These are phyloP conservation scores for Ascochyta lentis DNA, from an alignment of 2,329 filamentous ascomycete species.

Conservation along the genomic window DNA sequence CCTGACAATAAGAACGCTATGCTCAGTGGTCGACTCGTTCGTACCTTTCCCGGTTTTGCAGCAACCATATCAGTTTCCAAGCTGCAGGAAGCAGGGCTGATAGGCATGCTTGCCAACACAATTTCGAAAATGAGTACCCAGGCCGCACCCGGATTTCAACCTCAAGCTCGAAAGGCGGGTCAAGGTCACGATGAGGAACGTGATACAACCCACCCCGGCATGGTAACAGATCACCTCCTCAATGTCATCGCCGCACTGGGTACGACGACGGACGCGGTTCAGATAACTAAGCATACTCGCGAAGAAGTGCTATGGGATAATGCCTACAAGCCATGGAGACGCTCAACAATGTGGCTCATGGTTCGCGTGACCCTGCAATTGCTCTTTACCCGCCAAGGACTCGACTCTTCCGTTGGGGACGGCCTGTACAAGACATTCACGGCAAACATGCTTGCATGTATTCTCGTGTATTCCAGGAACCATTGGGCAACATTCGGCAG, in stretches of 20 bases:
- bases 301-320: slow-evolving; percentile 61
- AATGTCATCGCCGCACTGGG: slow-evolving; percentile 51
- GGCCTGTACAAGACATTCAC: slow-evolving; percentile 60
- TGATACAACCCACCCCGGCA: slow-evolving; percentile 58
- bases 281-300: slow-evolving; percentile 60
- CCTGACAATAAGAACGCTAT: slow-evolving; percentile 51
- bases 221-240: slow-evolving; percentile 61
- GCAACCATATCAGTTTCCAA: slow-evolving; percentile 40
- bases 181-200: slow-evolving; percentile 51
- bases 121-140: slow-evolving; percentile 50
- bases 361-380: slow-evolving; percentile 60
- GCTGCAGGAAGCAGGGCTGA: slow-evolving; percentile 24
- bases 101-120: slow-evolving; percentile 35
- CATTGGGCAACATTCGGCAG: slow-evolving; percentile 15
- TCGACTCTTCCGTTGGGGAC: neutral
- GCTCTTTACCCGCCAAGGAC: slow-evolving; percentile 33
- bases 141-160: slow-evolving; percentile 42
- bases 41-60: slow-evolving; percentile 55
- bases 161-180: slow-evolving; percentile 50
- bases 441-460: slow-evolving; percentile 58
- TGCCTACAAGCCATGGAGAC: slow-evolving; percentile 54
- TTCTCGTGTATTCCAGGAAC: slow-evolving; percentile 8
- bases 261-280: slow-evolving; percentile 12
- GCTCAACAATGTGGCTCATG: slow-evolving; percentile 63
- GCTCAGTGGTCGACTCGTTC: slow-evolving; percentile 50